phyloP scores from a whole-genome alignment of 2,329 filamentous ascomycete genomes.

The Sporothrix sp. region DNA sequence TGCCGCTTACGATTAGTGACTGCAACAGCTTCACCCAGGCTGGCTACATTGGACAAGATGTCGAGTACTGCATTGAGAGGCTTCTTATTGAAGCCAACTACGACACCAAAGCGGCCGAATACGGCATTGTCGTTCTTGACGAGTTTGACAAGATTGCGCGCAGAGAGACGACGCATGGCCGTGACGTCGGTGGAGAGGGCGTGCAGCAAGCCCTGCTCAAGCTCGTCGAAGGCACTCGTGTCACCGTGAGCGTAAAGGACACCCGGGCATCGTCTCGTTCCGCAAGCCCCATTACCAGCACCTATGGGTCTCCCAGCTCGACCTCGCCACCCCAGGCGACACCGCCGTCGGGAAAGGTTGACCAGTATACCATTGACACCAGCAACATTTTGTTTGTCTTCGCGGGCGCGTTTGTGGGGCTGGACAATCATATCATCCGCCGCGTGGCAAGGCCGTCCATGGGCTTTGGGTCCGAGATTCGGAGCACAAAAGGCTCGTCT shows the following conservation, averaged over 20 bases:
- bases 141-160: constrained; percentile 97
- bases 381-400: constrained; percentile 97
- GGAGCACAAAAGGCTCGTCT: constrained; percentile 41
- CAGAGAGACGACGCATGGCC: constrained; percentile 75
- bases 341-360: constrained; percentile 42
- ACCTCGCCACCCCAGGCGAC: constrained; percentile 36
- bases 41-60: constrained; percentile 95
- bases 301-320: constrained; percentile 37
- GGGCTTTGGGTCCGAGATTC: constrained; percentile 80
- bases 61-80: constrained; percentile 88
- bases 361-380: constrained; percentile 71
- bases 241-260: constrained; percentile 83
- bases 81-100: constrained; percentile 86
- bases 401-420: constrained; percentile 85
- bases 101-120: constrained; percentile 72
- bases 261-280: constrained; percentile 47
- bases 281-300: constrained; percentile 42
- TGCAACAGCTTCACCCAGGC: constrained; percentile 95
- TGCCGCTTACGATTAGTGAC: constrained; percentile 91
- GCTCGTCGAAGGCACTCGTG: constrained; percentile 89
- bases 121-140: constrained; percentile 90
- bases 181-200: constrained; percentile 91
- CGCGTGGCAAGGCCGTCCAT: constrained; percentile 80
- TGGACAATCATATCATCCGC: constrained; percentile 78
- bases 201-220: constrained; percentile 94